phyloP scores from a whole-genome alignment of 1,284 basidiomycete species.

The Cerrena zonata region DNA sequence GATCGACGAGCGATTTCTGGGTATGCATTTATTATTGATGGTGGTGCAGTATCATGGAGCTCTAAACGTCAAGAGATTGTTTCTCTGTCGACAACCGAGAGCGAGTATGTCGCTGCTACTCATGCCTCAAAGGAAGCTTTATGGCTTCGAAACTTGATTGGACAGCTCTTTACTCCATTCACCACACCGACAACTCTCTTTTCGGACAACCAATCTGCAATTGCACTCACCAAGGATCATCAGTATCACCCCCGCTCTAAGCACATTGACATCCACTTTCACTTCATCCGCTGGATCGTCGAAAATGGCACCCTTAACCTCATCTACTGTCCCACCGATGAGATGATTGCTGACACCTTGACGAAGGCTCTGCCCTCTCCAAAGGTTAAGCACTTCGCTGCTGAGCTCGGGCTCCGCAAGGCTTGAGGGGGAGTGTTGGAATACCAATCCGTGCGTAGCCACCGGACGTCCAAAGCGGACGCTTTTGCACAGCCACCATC shows the following conservation, averaged over 20 bases:
- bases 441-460: no score
- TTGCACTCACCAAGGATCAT: not conserved
- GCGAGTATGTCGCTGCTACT: slow-evolving; percentile 14
- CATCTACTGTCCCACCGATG: not conserved
- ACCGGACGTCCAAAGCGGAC: no score
- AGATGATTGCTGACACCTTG: not conserved
- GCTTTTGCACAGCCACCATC: no score
- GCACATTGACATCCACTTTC: slow-evolving; percentile 5
- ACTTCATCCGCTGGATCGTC: not conserved
- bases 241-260: slow-evolving; percentile 1
- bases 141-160: slow-evolving; percentile 2
- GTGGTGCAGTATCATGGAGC: slow-evolving; percentile 20
- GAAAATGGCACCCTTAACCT: not conserved
- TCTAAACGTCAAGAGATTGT: slow-evolving; percentile 21
- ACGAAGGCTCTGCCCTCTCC: not conserved
- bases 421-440: slow-evolving; percentile 3
- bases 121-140: slow-evolving; percentile 1
- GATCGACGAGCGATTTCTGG: slow-evolving; percentile 8
- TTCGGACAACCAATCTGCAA: slow-evolving; percentile 3
- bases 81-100: slow-evolving; percentile 20
- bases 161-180: not conserved
- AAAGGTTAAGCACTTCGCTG: not conserved
- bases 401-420: not conserved
- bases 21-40: slow-evolving; percentile 17
- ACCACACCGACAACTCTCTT: not conserved